These are phyloP conservation scores for Colletotrichum sp. DNA, from an alignment of 2,329 filamentous ascomycete species.

Conservation along the genomic window DNA sequence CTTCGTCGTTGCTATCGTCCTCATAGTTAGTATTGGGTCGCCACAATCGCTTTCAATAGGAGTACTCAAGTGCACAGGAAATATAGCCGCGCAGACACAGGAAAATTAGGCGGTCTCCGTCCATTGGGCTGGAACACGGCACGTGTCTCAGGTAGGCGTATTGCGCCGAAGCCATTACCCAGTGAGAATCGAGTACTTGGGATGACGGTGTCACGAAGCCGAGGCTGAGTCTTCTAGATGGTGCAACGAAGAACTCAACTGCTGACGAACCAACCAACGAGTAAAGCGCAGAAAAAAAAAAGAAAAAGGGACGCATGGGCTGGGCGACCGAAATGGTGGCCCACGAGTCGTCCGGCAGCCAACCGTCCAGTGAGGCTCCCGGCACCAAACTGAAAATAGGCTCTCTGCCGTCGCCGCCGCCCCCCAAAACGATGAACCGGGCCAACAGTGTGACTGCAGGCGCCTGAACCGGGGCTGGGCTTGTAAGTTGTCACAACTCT, in stretches of 20 bases:
- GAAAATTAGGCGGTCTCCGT: no score
- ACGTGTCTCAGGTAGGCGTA: constrained; percentile 8
- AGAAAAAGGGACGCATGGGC: not conserved
- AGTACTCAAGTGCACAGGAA: no score
- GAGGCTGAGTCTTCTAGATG: not conserved
- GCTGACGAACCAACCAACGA: not conserved
- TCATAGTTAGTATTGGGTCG: no score
- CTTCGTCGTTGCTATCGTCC: no score
- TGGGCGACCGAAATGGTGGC: not conserved
- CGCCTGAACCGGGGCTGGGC: not conserved
- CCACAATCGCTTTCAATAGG: no score
- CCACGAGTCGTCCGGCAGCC: not conserved
- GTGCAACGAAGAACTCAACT: not conserved
- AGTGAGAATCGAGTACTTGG: not conserved
- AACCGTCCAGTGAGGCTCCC: not conserved
- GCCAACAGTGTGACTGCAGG: not conserved
- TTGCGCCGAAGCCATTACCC: constrained; percentile 1
- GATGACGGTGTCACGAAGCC: not conserved
- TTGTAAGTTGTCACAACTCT: not conserved
- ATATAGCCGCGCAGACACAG: no score
- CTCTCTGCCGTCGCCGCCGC: not conserved
- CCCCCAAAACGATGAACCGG: not conserved
- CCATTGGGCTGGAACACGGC: not conserved
- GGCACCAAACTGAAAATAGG: not conserved
- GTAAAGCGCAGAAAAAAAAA: not conserved